Evolutionary conservation across 106 monocot genomes (phyloP).

Genomic region (Acanthochlamys bracteata): DNA sequence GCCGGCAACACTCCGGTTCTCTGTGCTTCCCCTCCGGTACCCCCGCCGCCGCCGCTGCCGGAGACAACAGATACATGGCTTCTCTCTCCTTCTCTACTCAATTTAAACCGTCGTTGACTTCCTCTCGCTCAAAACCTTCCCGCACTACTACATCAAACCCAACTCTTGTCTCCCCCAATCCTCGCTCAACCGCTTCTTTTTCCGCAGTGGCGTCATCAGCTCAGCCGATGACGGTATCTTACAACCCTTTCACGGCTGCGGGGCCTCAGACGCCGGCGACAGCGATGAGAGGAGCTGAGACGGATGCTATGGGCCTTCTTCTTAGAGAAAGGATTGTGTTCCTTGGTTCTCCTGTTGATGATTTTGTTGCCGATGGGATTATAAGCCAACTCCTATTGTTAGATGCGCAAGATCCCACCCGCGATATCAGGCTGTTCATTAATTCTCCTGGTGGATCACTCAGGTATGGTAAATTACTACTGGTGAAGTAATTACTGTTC

Average conservation of each 20-base stretch:
- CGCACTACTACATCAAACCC: background rate
- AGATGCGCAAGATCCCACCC: conserved; percentile 73
- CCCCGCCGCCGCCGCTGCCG: background rate
- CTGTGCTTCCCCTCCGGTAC: background rate
- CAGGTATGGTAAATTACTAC: too few species aligned
- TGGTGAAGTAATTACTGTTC: too few species aligned
- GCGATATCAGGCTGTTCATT: conserved; percentile 84
- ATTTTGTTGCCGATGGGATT: conserved; percentile 83
- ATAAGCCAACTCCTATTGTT: conserved; percentile 86
- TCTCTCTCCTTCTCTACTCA: conserved; percentile 52
- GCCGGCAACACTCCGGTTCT: background rate
- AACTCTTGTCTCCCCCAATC: conserved; percentile 9
- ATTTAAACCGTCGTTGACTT: conserved; percentile 20
- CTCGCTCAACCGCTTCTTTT: conserved; percentile 2
- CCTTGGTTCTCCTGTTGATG: conserved; percentile 69
- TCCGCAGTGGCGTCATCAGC: conserved; percentile 12
- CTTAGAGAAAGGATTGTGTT: conserved; percentile 86
- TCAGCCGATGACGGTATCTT: background rate
- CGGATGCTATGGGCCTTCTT: conserved; percentile 80
- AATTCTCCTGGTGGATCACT: conserved; percentile 88
- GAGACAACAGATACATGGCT: conserved; percentile 26
- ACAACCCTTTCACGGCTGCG: conserved; percentile 8
- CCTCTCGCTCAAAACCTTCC: conserved; percentile 2
- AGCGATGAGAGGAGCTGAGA: conserved; percentile 43
- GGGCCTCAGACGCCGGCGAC: conserved; percentile 46